These are phyloP conservation scores for Cercis canadensis DNA, from an alignment of 306 rosid genomes.

Conservation along the genomic window DNA sequence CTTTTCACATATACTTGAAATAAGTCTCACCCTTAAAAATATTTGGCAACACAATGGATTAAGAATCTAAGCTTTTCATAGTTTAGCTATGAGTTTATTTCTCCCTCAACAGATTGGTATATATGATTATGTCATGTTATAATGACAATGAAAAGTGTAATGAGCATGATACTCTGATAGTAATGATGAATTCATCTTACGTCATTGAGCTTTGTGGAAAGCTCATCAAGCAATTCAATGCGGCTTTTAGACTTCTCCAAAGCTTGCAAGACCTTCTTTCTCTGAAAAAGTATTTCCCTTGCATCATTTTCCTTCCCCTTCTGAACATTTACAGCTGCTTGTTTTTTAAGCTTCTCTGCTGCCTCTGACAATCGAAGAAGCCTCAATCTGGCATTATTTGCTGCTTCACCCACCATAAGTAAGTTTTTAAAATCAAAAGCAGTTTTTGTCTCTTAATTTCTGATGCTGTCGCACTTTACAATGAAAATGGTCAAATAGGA, in stretches of 20 bases:
- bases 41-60: neutral
- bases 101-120: slow-evolving; percentile 5
- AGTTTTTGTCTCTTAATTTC: neutral
- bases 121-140: neutral
- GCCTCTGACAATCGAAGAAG: slow-evolving; percentile 87
- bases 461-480: neutral
- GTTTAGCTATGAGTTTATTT: neutral
- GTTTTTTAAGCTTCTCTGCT: slow-evolving; percentile 87
- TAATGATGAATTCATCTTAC: slow-evolving; percentile 46
- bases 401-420: slow-evolving; percentile 50
- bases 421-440: slow-evolving; percentile 24
- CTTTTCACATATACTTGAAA: slow-evolving; percentile 2
- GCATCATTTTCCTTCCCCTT: slow-evolving; percentile 81
- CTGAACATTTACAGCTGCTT: slow-evolving; percentile 73
- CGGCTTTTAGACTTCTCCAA: slow-evolving; percentile 83
- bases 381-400: slow-evolving; percentile 83
- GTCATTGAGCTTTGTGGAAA: slow-evolving; percentile 76
- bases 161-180: neutral
- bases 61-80: neutral
- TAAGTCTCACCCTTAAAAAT: slow-evolving; percentile 14
- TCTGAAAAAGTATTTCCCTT: slow-evolving; percentile 80
- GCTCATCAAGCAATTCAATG: slow-evolving; percentile 80
- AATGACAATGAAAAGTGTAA: neutral
- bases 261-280: slow-evolving; percentile 89
- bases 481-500: neutral